Evolutionary conservation across 495 filamentous ascomycete species (phyloP), one percentile per base, ranked within the genome.

Genomic region (Cenococcum geophilum): DNA sequence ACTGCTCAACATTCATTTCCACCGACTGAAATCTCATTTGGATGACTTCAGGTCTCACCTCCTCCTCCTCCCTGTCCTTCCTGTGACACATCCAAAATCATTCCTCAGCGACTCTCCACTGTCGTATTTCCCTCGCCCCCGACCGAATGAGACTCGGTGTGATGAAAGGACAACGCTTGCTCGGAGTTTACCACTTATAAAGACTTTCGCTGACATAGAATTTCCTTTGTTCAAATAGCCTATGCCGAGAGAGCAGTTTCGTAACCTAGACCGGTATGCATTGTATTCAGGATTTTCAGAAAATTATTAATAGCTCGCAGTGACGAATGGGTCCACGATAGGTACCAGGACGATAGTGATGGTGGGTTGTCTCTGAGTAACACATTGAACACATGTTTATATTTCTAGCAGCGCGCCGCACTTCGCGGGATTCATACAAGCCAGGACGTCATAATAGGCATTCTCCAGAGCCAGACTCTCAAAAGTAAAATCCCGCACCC

Each of bases 251-350:
- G 76, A 71, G 78, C 81, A 82, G 23, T 74, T 73, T 27, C 68
- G 75, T 62, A 78, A 80, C 61, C 66, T 83, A 25, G 79, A 83
- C 70, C 73, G 76, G 83, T 86, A 74, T 23, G 75, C 72, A 77
- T 73, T 68, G 74, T 74, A 73, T 74, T 70, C 72, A 75, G 71
- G 63, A 71, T 76, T 70, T 68, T 59, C 58, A 70, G 27, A 45
- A 62, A 75, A 51, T 59, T 40, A 57, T 35, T 64, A 58, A 42
- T 64, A 95, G 89, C 14, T 2, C 22, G 1, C 16, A 52, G 49
- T 18, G 49, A 23, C 62, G 90, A 96, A 72, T 95, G 91, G 91
- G 87, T 92, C 63, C 90, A 95, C 70, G 90, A 95, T 75, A 87
- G 84, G 70, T 95, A 82, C 67, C 88, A 92, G 69, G 89, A 89